Conservation (phyloP, 2,329 filamentous ascomycete species). For the Fusarium oligoseptatum region DNA sequence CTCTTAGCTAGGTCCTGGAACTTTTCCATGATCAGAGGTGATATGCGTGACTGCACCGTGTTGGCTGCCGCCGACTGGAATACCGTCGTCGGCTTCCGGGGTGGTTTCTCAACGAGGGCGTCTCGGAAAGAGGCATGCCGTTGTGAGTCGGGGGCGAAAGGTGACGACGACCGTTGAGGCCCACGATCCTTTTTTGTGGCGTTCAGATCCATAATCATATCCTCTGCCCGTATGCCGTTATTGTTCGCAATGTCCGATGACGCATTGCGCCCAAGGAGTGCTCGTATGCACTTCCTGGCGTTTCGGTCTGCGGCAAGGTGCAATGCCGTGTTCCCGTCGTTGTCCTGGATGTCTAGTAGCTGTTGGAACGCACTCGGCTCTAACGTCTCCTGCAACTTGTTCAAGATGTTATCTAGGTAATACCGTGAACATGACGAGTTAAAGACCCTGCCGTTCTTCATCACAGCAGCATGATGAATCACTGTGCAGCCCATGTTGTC, state of each 20-base stretch:
- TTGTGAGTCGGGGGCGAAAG: slow-evolving; percentile 73
- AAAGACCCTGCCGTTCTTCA: slow-evolving; percentile 82
- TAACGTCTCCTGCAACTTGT: slow-evolving; percentile 84
- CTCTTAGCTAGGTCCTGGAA: slow-evolving; percentile 77
- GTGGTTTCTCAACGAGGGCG: slow-evolving; percentile 58
- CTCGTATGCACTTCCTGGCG: slow-evolving; percentile 89
- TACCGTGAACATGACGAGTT: slow-evolving; percentile 93
- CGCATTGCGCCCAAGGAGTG: slow-evolving; percentile 83
- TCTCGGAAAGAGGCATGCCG: slow-evolving; percentile 68
- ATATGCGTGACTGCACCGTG: slow-evolving; percentile 77
- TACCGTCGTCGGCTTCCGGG: slow-evolving; percentile 55
- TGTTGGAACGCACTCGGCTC: slow-evolving; percentile 82
- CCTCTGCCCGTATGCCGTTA: slow-evolving; percentile 85
- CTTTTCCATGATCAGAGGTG: slow-evolving; percentile 77
- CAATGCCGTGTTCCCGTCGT: slow-evolving; percentile 88
- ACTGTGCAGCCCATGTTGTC: slow-evolving; percentile 89
- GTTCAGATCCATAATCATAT: slow-evolving; percentile 83
- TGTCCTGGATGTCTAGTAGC: slow-evolving; percentile 85
- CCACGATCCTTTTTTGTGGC: slow-evolving; percentile 75
- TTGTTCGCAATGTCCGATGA: slow-evolving; percentile 86
- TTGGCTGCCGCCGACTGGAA: slow-evolving; percentile 76
- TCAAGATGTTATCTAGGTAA: slow-evolving; percentile 91
- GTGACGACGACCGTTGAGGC: slow-evolving; percentile 82
- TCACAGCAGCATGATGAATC: slow-evolving; percentile 93
- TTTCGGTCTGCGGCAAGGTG: slow-evolving; percentile 83